Conservation (phyloP, 495 filamentous ascomycete genomes). For the Hamigera avellanea region DNA sequence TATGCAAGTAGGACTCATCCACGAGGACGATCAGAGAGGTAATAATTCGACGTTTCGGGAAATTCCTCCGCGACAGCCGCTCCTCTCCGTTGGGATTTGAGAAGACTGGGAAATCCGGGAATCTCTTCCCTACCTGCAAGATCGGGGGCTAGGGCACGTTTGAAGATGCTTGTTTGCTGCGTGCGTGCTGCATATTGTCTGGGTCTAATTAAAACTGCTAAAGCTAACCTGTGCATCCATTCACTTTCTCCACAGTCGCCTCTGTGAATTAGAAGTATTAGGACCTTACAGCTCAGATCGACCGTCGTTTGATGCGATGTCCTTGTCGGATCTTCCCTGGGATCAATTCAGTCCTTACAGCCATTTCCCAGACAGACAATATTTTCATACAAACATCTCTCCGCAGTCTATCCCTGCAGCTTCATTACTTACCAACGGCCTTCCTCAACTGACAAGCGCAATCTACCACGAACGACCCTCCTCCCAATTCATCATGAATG, state of each 20-base stretch:
- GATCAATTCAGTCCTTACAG: constrained; percentile 27
- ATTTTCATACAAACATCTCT: constrained; percentile 9
- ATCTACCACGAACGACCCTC: constrained; percentile 7
- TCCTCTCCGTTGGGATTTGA: too few relatives aligned
- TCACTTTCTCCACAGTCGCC: constrained; percentile 2
- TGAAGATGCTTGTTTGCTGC: constrained; percentile 10
- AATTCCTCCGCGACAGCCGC: too few relatives aligned
- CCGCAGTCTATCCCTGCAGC: constrained; percentile 10
- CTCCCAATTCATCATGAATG: constrained; percentile 26
- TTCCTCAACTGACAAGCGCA: constrained; percentile 13
- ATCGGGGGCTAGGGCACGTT: constrained; percentile 1
- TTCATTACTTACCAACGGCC: constrained; percentile 12
- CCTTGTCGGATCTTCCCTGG: constrained; percentile 28
- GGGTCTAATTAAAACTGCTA: too few relatives aligned
- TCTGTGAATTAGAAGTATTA: neutral
- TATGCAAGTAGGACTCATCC: too few relatives aligned
- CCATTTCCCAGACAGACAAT: constrained; percentile 23
- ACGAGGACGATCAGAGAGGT: too few relatives aligned
- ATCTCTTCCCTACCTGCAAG: neutral
- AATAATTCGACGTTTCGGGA: too few relatives aligned
- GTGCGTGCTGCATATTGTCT: constrained; percentile 3
- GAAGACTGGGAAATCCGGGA: too few relatives aligned
- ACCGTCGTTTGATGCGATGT: constrained; percentile 26
- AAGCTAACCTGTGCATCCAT: neutral
- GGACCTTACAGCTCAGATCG: neutral